These are phyloP conservation scores for Alternaria incomplexa DNA, from an alignment of 2,329 filamentous ascomycete genomes.

Conservation along the genomic window DNA sequence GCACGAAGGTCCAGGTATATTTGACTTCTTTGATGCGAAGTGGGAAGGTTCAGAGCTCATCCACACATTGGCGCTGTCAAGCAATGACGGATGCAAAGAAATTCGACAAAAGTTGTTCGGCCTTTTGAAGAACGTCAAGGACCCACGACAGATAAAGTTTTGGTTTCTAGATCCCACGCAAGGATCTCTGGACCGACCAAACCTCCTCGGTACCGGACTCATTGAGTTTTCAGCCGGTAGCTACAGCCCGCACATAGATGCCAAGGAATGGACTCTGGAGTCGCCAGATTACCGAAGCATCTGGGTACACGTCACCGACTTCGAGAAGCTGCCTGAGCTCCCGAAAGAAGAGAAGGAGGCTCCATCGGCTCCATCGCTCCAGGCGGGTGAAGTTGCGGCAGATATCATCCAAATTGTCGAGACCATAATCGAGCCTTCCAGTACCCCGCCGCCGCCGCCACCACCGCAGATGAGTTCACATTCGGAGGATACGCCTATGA, in stretches of 20 bases:
- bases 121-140: conserved; percentile 37
- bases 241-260: conserved; percentile 33
- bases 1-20: conserved; percentile 46
- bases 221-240: conserved; percentile 42
- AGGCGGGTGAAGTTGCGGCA: not conserved
- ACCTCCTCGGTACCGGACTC: conserved; percentile 38
- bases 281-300: conserved; percentile 31
- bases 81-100: conserved; percentile 33
- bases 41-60: conserved; percentile 26
- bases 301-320: conserved; percentile 44
- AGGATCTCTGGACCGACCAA: conserved; percentile 38
- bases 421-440: conserved; percentile 1
- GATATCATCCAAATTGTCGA: conserved; percentile 1
- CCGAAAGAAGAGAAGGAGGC: conserved; percentile 22
- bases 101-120: conserved; percentile 39
- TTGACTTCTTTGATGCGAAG: conserved; percentile 42
- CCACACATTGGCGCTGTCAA: conserved; percentile 28
- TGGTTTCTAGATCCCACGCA: conserved; percentile 46
- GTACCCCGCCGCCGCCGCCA: not conserved
- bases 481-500: conserved; percentile 48
- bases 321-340: conserved; percentile 38
- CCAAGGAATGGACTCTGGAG: conserved; percentile 37
- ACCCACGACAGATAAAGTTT: conserved; percentile 49
- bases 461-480: conserved; percentile 12
- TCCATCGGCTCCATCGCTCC: not conserved